phyloP scores from a whole-genome alignment of 345 rosid species.

The Anacardium occidentale region DNA sequence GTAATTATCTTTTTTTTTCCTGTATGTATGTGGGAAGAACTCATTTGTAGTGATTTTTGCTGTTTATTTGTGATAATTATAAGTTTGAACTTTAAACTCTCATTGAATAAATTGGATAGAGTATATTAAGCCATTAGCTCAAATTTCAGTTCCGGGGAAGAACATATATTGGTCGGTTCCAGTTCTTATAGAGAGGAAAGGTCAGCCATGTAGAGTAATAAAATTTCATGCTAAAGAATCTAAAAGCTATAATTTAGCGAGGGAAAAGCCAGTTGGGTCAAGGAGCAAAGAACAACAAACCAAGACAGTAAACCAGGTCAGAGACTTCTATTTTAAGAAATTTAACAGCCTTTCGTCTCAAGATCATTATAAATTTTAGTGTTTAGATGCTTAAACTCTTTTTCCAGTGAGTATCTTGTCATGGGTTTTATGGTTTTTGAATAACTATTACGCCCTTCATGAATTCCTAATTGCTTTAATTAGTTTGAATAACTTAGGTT shows the following conservation, averaged over 20 bases:
- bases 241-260: background rate
- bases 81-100: background rate
- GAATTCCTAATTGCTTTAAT: conserved; percentile 5
- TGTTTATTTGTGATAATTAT: background rate
- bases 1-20: conserved; percentile 34
- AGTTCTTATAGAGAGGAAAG: too few relatives aligned
- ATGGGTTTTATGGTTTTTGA: too few relatives aligned
- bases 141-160: too few relatives aligned
- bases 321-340: background rate
- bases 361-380: background rate
- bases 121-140: too few relatives aligned
- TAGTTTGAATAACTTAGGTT: background rate
- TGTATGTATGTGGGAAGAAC: background rate
- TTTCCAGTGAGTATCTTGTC: too few relatives aligned
- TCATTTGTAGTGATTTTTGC: background rate
- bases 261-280: background rate
- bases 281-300: background rate
- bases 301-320: too few relatives aligned
- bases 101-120: background rate
- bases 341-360: background rate
- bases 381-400: background rate
- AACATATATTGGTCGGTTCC: too few relatives aligned
- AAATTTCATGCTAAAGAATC: too few relatives aligned
- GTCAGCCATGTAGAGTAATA: too few relatives aligned
- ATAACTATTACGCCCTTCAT: background rate